Conservation (phyloP, 805 yeast genomes). For the Saturnispora sanitii region DNA sequence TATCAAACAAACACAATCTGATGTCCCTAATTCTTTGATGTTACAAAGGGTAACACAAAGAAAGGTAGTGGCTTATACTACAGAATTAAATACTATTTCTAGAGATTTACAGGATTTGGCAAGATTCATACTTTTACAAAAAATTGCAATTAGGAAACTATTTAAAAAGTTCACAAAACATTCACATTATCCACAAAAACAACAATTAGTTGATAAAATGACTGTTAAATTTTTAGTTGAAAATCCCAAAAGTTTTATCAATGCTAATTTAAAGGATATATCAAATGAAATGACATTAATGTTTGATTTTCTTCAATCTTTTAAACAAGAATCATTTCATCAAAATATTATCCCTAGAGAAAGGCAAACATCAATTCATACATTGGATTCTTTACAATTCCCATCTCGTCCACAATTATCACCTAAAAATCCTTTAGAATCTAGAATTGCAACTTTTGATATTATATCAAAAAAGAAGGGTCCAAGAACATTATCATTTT, state of each 20-base stretch:
- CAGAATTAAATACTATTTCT: constrained; percentile 35
- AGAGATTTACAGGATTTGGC: constrained; percentile 52
- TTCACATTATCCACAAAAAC: constrained; percentile 26
- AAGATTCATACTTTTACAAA: constrained; percentile 64
- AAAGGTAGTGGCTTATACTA: constrained; percentile 21
- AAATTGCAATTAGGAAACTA: constrained; percentile 62
- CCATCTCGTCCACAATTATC: constrained; percentile 8
- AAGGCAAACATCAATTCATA: constrained; percentile 13
- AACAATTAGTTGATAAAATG: constrained; percentile 27
- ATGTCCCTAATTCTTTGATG: constrained; percentile 7
- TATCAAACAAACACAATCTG: constrained; percentile 14
- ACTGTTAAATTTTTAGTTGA: constrained; percentile 21
- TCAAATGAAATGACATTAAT: constrained; percentile 51
- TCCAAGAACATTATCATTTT: constrained; percentile 30
- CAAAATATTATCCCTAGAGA: neutral
- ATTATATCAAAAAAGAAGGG: constrained; percentile 28
- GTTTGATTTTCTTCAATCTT: constrained; percentile 34
- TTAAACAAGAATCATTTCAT: neutral
- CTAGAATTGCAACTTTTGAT: constrained; percentile 29
- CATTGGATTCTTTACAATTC: constrained; percentile 19
- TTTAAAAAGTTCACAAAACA: constrained; percentile 57
- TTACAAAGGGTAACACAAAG: constrained; percentile 17
- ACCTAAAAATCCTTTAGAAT: constrained; percentile 11
- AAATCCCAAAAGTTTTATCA: constrained; percentile 47
- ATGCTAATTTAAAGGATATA: constrained; percentile 48